These are phyloP conservation scores for Hordeum pubiflorum DNA, from an alignment of 202 grass and related monocot species.

Conservation along the genomic window DNA sequence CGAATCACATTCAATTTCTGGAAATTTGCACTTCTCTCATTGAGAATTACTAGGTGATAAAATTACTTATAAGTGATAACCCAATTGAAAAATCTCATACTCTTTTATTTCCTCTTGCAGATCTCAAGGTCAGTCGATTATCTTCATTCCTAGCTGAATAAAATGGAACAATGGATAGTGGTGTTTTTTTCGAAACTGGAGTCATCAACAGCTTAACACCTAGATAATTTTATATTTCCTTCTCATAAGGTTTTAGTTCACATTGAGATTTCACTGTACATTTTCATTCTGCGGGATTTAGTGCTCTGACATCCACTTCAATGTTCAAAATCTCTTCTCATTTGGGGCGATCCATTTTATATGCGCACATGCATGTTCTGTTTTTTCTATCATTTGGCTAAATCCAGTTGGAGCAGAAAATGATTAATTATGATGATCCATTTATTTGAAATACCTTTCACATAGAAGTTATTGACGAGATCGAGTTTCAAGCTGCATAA, in stretches of 20 bases:
- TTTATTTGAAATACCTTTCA: neutral
- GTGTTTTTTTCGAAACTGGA: conserved; percentile 21
- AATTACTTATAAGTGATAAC: conserved; percentile 1
- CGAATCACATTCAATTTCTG: neutral
- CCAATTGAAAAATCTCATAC: conserved; percentile 6
- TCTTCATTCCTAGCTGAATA: conserved; percentile 15
- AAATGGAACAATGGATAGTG: conserved; percentile 29
- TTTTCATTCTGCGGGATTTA: neutral
- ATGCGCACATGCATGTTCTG: conserved; percentile 15
- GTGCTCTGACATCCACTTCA: conserved; percentile 13
- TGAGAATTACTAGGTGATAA: neutral
- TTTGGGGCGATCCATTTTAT: conserved; percentile 9
- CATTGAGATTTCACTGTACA: conserved; percentile 1
- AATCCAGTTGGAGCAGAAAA: neutral
- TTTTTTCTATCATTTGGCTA: neutral
- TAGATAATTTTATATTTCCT: conserved; percentile 11
- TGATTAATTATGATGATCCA: neutral
- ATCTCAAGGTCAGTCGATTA: conserved; percentile 70
- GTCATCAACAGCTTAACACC: neutral
- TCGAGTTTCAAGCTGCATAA: neutral
- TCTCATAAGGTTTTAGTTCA: neutral
- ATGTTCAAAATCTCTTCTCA: conserved; percentile 10
- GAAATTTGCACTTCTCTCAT: neutral
- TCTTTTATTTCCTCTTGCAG: conserved; percentile 50
- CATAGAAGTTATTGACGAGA: neutral